phyloP scores from a whole-genome alignment of 1,139 yeast genomes.

The Saccharomyces pastorianus region DNA sequence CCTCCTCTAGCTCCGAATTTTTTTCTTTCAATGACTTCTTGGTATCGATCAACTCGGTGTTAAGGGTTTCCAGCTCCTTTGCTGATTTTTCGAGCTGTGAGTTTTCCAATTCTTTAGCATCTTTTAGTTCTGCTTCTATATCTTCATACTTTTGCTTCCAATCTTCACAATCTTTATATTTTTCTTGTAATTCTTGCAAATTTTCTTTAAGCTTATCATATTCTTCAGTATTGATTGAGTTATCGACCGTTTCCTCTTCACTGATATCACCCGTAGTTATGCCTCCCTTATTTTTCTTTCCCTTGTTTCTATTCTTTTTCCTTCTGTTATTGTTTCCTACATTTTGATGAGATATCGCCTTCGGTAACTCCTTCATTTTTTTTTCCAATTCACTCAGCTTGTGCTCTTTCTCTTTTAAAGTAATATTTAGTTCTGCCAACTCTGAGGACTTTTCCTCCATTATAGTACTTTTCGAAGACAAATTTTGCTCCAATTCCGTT shows the following conservation, averaged over 20 bases:
- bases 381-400: slow-evolving; percentile 3
- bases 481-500: neutral
- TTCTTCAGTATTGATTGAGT: slow-evolving; percentile 10
- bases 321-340: slow-evolving; percentile 7
- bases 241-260: slow-evolving; percentile 22
- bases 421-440: neutral
- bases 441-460: neutral
- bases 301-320: slow-evolving; percentile 16
- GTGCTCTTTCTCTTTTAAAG: slow-evolving; percentile 14
- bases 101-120: slow-evolving; percentile 3
- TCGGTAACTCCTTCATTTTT: neutral
- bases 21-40: slow-evolving; percentile 18
- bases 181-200: slow-evolving; percentile 5
- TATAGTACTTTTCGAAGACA: neutral
- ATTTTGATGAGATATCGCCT: slow-evolving; percentile 4
- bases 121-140: slow-evolving; percentile 8
- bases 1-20: slow-evolving; percentile 31
- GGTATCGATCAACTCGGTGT: slow-evolving; percentile 11
- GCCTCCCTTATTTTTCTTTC: slow-evolving; percentile 20
- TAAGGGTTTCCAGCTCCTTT: slow-evolving; percentile 5
- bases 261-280: slow-evolving; percentile 18
- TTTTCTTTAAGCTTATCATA: slow-evolving; percentile 11
- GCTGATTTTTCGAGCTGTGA: neutral
- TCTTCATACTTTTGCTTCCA: slow-evolving; percentile 16
- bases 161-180: slow-evolving; percentile 17